phyloP scores from a whole-genome alignment of 352 stramenopile genomes.

The Globisporangium megalacanthum region DNA sequence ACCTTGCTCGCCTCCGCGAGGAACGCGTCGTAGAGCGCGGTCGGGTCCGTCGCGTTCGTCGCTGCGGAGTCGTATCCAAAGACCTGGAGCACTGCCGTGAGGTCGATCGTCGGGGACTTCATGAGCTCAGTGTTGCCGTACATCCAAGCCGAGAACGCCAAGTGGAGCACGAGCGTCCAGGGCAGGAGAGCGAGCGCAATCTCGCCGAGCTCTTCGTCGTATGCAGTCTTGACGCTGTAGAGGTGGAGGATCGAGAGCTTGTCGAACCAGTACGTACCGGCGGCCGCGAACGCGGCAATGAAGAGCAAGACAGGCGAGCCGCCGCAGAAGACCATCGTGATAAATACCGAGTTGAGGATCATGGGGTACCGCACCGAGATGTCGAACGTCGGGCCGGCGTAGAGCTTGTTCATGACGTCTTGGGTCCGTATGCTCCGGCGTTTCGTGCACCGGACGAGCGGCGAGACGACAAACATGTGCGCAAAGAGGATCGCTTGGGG shows the following conservation, averaged over 20 bases:
- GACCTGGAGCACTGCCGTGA: conserved; percentile 27
- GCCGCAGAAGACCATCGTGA: conserved; percentile 79
- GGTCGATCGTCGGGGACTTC: conserved; percentile 42
- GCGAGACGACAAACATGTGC: conserved; percentile 53
- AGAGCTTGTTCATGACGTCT: conserved; percentile 72
- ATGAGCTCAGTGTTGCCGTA: conserved; percentile 73
- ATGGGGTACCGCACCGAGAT: conserved; percentile 78
- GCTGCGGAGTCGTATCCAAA: conserved; percentile 12
- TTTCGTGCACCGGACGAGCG: conserved; percentile 34
- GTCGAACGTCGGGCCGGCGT: conserved; percentile 65
- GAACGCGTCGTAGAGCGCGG: conserved; percentile 45
- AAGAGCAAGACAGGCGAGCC: conserved; percentile 77
- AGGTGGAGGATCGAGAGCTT: conserved; percentile 74
- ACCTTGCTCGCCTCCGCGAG: conserved; percentile 29
- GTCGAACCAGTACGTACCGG: conserved; percentile 71
- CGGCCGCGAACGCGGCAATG: conserved; percentile 55
- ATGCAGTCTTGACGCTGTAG: conserved; percentile 75
- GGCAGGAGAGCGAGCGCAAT: conserved; percentile 48
- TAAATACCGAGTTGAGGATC: conserved; percentile 81
- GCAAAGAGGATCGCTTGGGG: conserved; percentile 58
- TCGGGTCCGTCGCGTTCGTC: conserved; percentile 22
- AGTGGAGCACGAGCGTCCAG: conserved; percentile 63
- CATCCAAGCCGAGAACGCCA: conserved; percentile 80
- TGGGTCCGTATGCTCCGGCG: conserved; percentile 54
- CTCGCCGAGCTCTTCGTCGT: conserved; percentile 73